Evolutionary conservation across 495 filamentous ascomycete genomes (phyloP).

Genomic region (Gamarada debralockiae): DNA sequence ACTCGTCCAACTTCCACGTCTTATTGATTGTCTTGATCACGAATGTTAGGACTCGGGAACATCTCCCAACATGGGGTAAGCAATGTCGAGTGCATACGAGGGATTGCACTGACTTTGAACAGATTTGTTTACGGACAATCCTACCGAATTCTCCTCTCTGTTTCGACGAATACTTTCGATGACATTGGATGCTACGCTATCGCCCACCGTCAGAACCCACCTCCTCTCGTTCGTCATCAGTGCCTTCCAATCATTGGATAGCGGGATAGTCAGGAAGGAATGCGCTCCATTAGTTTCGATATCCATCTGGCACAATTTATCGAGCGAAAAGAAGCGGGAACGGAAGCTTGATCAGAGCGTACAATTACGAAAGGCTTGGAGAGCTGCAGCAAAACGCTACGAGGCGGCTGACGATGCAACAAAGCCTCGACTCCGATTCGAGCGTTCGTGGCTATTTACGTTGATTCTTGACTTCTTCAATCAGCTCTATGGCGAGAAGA

Average conservation of each 20-base stretch:
- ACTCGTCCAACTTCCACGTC: slow-evolving; percentile 86
- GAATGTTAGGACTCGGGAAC: slow-evolving; percentile 84
- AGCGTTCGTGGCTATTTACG: slow-evolving; percentile 90
- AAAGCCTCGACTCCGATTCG: slow-evolving; percentile 80
- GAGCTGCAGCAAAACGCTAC: slow-evolving; percentile 78
- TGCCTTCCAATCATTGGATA: slow-evolving; percentile 93
- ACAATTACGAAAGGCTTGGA: slow-evolving; percentile 84
- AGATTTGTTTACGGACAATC: slow-evolving; percentile 73
- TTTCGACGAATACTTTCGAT: slow-evolving; percentile 90
- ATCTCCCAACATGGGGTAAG: slow-evolving; percentile 80
- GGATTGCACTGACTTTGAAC: slow-evolving; percentile 8
- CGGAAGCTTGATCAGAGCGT: slow-evolving; percentile 61
- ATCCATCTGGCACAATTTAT: slow-evolving; percentile 90
- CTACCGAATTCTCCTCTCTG: slow-evolving; percentile 80
- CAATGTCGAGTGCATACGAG: background rate
- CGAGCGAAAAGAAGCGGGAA: slow-evolving; percentile 52
- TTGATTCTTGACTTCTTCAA: slow-evolving; percentile 80
- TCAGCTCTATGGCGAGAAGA: slow-evolving; percentile 57
- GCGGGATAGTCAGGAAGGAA: slow-evolving; percentile 84
- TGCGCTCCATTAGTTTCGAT: slow-evolving; percentile 94
- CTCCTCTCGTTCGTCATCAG: slow-evolving; percentile 83
- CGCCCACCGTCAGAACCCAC: slow-evolving; percentile 66
- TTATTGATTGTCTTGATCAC: slow-evolving; percentile 79
- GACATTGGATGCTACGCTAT: slow-evolving; percentile 74
- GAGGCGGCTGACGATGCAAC: slow-evolving; percentile 78